Percentiles rank a stretch among this genome's conserved stretches.
These are phyloP conservation scores for Kernera saxatilis DNA, from an alignment of 345 rosid species.

Conservation along the genomic window DNA sequence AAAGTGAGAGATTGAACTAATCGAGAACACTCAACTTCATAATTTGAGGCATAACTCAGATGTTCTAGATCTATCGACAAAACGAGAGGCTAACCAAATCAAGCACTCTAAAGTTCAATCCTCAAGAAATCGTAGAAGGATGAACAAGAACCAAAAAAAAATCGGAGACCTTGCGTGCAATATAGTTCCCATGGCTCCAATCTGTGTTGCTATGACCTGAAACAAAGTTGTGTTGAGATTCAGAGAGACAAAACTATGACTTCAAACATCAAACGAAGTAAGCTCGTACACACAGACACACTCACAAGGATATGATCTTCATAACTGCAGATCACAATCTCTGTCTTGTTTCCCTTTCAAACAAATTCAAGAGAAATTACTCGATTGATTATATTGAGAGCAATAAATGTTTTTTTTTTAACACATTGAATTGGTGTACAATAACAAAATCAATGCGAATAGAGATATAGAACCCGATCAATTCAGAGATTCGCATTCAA, in stretches of 20 bases:
- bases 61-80: not conserved
- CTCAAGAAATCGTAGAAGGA: not conserved
- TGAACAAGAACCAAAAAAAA: not conserved
- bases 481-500: not conserved
- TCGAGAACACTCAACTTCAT: not conserved
- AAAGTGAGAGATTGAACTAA: not conserved
- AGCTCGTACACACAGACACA: not conserved
- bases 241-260: not conserved
- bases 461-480: not conserved
- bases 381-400: not conserved
- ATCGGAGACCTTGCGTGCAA: constrained; percentile 57
- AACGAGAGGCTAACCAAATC: not conserved
- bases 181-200: constrained; percentile 86
- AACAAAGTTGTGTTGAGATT: constrained; percentile 12
- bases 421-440: not conserved
- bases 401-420: not conserved
- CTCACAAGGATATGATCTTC: constrained; percentile 85
- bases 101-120: not conserved
- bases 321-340: constrained; percentile 63
- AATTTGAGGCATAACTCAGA: not conserved
- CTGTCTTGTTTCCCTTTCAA: constrained; percentile 72
- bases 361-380: not conserved
- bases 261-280: not conserved
- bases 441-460: not conserved
- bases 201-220: constrained; percentile 84